phyloP scores from a whole-genome alignment of 306 rosid species.

The Prinsepia uniflora region DNA sequence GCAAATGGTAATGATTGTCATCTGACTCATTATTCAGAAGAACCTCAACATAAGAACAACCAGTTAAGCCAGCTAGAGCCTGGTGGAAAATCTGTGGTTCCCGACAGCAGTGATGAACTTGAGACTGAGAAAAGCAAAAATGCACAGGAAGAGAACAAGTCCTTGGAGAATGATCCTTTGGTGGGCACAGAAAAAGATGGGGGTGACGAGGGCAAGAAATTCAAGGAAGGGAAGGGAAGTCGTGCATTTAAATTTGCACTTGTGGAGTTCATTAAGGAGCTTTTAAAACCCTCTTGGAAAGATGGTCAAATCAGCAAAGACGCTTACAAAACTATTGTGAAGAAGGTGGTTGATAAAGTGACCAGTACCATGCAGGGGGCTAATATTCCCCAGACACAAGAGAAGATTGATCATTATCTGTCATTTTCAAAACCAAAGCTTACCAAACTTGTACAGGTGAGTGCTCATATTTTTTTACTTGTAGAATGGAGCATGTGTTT shows the following conservation, averaged over 20 bases:
- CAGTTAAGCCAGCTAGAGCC: conserved; percentile 36
- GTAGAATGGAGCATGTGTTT: conserved; percentile 18
- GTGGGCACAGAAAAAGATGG: conserved; percentile 50
- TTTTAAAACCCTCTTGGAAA: conserved; percentile 90
- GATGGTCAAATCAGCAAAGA: conserved; percentile 83
- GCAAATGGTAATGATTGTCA: conserved; percentile 33
- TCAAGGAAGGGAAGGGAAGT: conserved; percentile 65
- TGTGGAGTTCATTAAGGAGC: conserved; percentile 87
- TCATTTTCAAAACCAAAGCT: conserved; percentile 74
- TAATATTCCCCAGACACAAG: conserved; percentile 82
- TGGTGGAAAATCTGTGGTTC: conserved; percentile 28
- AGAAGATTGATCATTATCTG: conserved; percentile 82
- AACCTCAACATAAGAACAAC: conserved; percentile 32
- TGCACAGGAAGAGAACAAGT: conserved; percentile 30
- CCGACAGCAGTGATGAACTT: conserved; percentile 36
- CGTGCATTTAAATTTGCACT: conserved; percentile 83
- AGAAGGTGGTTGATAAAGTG: conserved; percentile 94
- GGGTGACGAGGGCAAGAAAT: conserved; percentile 61
- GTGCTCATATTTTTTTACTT: conserved; percentile 28
- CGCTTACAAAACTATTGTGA: conserved; percentile 82
- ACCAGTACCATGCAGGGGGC: conserved; percentile 54
- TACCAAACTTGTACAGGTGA: conserved; percentile 91
- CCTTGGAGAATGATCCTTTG: conserved; percentile 38
- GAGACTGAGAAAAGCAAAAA: conserved; percentile 35
- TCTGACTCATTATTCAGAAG: conserved; percentile 37